Evolutionary conservation across 2,329 filamentous ascomycete genomes (phyloP), one percentile per base, ranked within the genome.

Genomic region (Calonectria henricotiae): DNA sequence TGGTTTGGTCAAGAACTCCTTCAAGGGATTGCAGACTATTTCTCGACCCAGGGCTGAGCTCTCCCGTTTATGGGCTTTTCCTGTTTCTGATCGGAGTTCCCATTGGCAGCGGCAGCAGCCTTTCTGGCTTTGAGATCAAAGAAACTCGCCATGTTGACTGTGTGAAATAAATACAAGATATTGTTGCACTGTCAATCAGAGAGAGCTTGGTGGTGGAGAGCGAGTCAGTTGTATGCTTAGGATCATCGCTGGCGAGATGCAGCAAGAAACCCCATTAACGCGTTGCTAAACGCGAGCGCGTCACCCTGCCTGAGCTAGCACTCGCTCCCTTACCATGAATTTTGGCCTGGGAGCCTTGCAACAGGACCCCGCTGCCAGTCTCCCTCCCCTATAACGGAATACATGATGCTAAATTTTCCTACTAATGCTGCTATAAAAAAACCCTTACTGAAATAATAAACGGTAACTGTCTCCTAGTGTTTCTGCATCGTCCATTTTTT

Each of bases 21-120:
- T 27, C n/a, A 13, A n/a, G n/a, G 62, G 46, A 25, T 20, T 32
- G 71, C 88, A 73, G 86, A 98, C 96, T 98, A 98, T 93, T 98
- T 98, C 86, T 98, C 96, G 64, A 98, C 96, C 96, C 96, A 99
- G 78, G 96, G 96, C 80, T 98, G 96, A 9, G 78, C 76, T 91
- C 87, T 79, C 89, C 89, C 75, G 88, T 92, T 79, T 86, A 88
- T 69, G 85, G 88, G 76, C 74, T 88, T 88, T 71, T 91, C 88
- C 65, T 87, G 83, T 83, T 96, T 97, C 64, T 88, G 88, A 51
- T 92, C 90, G 23, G 88, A 83, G 69, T 84, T 81, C 61, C 87
- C 88, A 81, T 90, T 92, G 46, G 89, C 86, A 23, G 62, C 71
- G 15, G 93, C 91, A 12, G 91, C 93, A 65, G 92, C 93, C 80